Percentiles rank a stretch among this genome's conserved stretches.
These are phyloP conservation scores for Epichloe glyceriae DNA, from an alignment of 2,329 filamentous ascomycete species.

Conservation along the genomic window DNA sequence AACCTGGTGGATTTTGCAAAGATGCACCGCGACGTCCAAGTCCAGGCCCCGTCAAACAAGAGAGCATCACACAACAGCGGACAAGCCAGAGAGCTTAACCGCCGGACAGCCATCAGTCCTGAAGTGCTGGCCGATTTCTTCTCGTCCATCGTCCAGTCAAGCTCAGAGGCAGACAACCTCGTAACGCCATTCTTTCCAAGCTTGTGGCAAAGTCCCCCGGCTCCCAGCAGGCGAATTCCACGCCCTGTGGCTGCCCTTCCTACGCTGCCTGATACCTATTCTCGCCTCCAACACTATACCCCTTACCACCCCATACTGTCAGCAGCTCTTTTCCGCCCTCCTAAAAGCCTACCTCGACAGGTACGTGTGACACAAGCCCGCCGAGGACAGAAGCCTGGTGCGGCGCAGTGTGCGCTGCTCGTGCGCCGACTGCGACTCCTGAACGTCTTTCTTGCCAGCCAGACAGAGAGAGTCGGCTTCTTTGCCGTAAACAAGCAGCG, in stretches of 20 bases:
- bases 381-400: not conserved
- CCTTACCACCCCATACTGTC: constrained; percentile 10
- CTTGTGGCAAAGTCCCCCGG: constrained; percentile 6
- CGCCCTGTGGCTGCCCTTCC: constrained; percentile 18
- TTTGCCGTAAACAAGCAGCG: not conserved
- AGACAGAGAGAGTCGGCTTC: not conserved
- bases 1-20: constrained; percentile 3
- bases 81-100: not conserved
- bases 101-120: not conserved
- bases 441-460: constrained; percentile 14
- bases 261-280: constrained; percentile 10
- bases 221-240: constrained; percentile 10
- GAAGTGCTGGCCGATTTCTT: constrained; percentile 7
- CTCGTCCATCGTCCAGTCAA: constrained; percentile 4
- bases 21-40: not conserved
- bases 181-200: constrained; percentile 10
- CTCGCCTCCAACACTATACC: constrained; percentile 6
- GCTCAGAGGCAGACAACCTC: constrained; percentile 9
- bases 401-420: constrained; percentile 8
- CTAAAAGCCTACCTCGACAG: constrained; percentile 11
- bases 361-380: constrained; percentile 12
- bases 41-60: not conserved
- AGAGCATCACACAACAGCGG: not conserved
- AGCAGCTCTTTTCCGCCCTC: constrained; percentile 12
- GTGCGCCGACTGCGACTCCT: constrained; percentile 15